Base-by-base conservation (phyloP, 805 yeast species). In the Candida boidinii region DNA sequence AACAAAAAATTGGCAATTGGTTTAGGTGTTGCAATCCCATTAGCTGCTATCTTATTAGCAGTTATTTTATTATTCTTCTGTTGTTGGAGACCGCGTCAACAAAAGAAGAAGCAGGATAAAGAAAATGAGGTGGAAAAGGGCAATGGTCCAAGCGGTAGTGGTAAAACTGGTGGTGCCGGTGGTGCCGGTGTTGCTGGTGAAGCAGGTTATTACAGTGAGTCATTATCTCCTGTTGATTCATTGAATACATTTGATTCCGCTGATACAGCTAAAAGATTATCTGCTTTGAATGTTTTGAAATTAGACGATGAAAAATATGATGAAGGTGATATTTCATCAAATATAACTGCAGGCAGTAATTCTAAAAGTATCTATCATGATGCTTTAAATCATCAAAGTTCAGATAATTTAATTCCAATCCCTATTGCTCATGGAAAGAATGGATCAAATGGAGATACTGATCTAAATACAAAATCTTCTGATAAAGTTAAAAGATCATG, bases 21-120 rank as follows among this genome's bases (percentile, higher is more conserved):
- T 1, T 69, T 88, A 38, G 96, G 96, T 35, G 88, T 83, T n/a
- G 84, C 80, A 2, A 68, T 92, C 29, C 95, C 95, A 1, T 50
- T 70, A 1, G 58, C 73, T 3, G 68, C 68, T 2, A 45, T 82
- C 0, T 45, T 76, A 7, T 43, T 75, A 3, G 67, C 73, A 0
- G 64, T 62, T 0, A 31, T 70, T 1, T 21, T 78, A 2, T 31
- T 85, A 5, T 59, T 79, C 39, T 63, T 70, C 44, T 73, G 84
- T 46, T 76, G 76, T 45, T 68, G 70, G 62, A 62, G 68, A 49
- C 65, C 68, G 38, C 45, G 62, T 44, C 41, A 64, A 53, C 49
- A 57, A 42, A 48, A 59, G 39, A 36, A 42, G 19, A 29, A 47
- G 15, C 37, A 46, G 15, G 53, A 54, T 20, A 50, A 50, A 1